Base-by-base conservation (phyloP, 2,329 filamentous ascomycete species). In the Pseudocercospora musae region DNA sequence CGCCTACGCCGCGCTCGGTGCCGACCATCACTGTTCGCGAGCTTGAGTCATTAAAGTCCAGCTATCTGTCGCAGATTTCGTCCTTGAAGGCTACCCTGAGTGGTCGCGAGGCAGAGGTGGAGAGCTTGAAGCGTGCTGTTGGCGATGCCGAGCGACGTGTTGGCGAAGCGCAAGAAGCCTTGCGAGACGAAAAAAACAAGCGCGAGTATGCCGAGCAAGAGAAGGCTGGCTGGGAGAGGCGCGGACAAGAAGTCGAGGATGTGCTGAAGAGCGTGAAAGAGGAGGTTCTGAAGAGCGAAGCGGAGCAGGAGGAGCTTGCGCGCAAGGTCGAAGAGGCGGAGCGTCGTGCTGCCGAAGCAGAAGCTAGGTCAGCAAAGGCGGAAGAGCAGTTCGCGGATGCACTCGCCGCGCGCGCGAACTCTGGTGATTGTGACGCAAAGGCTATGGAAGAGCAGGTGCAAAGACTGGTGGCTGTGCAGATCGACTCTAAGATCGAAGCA, bases 1-100 rank as follows among this genome's bases (percentile, higher is more conserved):
- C 92, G 69, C 92, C 94, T 1, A 98, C 95, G 0, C 95, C 95
- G 13, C 88, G 94, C 65, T 96, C 92, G 59, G 85, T 98, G 40
- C 95, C 95, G 0, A 91, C 89, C 8, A 89, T 98, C 69, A 96
- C 93, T 1, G 91, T 95, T 1, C 87, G 95, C 33, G 95, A 99
- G 78, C 82, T 98, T 2, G 95, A 99, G 74, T 91, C 90, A 13
- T 82, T 98, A 63, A 98, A 98, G 76, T 97, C 93, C 0, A 85
- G 85, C 23, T 96, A 96, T 71, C 83, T 96, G 57, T 96, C 93
- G 0, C 91, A 98, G 74, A 96, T 99, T 63, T 96, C 92, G 65
- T 92, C 90, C n/a, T 85, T 99, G 18, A 95, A 91, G 73, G 95
- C 95, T 2, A 94, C 91, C 9, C 82, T 99, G 9, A 93, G 89